These are phyloP conservation scores for Erodium texanum DNA, from an alignment of 441 rosid genomes.

Conservation along the genomic window DNA sequence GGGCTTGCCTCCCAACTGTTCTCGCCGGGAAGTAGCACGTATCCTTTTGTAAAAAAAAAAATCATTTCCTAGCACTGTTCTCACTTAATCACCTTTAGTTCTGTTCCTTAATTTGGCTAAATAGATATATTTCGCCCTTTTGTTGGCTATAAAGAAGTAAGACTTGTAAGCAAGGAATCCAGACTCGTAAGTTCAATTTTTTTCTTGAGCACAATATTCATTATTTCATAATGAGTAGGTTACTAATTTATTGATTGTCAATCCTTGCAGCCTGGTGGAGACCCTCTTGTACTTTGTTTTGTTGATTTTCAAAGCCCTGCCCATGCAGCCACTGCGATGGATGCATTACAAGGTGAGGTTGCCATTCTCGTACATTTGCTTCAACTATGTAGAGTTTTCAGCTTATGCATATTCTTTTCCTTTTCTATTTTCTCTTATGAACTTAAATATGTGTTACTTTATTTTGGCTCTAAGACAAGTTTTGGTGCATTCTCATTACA, in stretches of 20 bases:
- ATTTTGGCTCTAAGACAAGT: background rate
- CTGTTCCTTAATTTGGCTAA: constrained; percentile 28
- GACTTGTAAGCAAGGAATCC: constrained; percentile 58
- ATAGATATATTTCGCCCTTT: constrained; percentile 62
- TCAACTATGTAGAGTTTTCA: background rate
- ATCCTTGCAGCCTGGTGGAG: constrained; percentile 45
- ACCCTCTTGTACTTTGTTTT: constrained; percentile 47
- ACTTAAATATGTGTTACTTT: background rate
- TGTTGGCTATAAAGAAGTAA: constrained; percentile 63
- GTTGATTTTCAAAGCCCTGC: constrained; percentile 64
- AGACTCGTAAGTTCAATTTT: constrained; percentile 35
- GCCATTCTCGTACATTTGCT: background rate
- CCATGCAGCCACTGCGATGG: constrained; percentile 57
- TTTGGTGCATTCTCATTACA: background rate
- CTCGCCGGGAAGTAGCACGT: constrained; percentile 56
- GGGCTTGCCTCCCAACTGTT: constrained; percentile 51
- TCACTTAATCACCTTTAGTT: constrained; percentile 5
- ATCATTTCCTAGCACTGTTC: constrained; percentile 9
- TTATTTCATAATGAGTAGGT: background rate
- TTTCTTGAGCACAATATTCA: background rate
- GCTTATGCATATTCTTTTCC: background rate
- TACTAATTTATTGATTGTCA: background rate
- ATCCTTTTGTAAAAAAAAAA: constrained; percentile 30
- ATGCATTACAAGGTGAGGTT: constrained; percentile 58
- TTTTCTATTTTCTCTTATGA: too few relatives aligned